phyloP scores from a whole-genome alignment of 2,329 filamentous ascomycete species.

The Phialophora expanda region DNA sequence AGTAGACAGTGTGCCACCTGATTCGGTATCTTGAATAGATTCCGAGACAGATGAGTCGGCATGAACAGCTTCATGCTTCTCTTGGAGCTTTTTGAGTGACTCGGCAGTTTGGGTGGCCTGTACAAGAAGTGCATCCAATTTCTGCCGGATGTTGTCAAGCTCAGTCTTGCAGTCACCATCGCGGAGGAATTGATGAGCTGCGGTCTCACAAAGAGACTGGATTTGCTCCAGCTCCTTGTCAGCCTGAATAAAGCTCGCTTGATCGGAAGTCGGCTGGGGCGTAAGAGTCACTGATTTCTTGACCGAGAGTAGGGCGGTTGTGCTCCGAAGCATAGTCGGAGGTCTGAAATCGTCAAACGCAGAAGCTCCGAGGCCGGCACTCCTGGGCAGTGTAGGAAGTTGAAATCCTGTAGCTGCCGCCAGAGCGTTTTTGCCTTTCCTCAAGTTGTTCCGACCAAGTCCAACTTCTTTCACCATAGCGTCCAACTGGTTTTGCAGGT shows the following conservation, averaged over 20 bases:
- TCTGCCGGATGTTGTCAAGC: constrained; percentile 70
- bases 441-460: constrained; percentile 78
- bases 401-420: constrained; percentile 58
- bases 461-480: constrained; percentile 81
- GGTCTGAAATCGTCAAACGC: constrained; percentile 25
- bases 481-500: constrained; percentile 82
- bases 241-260: constrained; percentile 71
- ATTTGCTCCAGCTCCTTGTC: constrained; percentile 81
- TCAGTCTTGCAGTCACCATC: constrained; percentile 84
- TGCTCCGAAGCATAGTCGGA: constrained; percentile 23
- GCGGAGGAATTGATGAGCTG: constrained; percentile 86
- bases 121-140: constrained; percentile 67
- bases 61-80: constrained; percentile 39
- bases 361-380: constrained; percentile 12
- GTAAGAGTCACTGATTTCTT: constrained; percentile 14
- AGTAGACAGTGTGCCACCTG: constrained; percentile 22
- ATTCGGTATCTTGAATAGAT: constrained; percentile 16
- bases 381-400: constrained; percentile 27
- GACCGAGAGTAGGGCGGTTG: constrained; percentile 17
- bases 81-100: constrained; percentile 60
- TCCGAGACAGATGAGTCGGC: constrained; percentile 25
- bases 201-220: constrained; percentile 81
- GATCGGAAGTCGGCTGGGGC: constrained; percentile 46
- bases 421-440: constrained; percentile 81
- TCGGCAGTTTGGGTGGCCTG: constrained; percentile 66